These are phyloP conservation scores for Monascus ruber DNA, from an alignment of 2,329 filamentous ascomycete genomes.

Conservation along the genomic window DNA sequence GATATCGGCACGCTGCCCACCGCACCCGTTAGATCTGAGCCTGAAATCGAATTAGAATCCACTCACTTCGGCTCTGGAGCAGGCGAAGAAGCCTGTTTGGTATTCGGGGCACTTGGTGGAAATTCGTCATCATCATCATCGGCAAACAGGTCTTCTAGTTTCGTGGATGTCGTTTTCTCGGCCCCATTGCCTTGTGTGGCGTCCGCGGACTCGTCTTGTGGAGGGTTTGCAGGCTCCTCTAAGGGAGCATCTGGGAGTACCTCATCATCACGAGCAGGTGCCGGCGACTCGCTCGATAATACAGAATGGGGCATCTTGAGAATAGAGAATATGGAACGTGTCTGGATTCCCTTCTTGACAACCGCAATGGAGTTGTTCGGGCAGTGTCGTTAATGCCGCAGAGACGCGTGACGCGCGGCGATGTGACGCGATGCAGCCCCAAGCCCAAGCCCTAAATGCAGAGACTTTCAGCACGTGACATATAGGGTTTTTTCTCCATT, in stretches of 20 bases:
- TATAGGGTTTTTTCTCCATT: no score
- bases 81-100: conserved; percentile 32
- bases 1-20: conserved; percentile 16
- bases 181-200: conserved; percentile 6
- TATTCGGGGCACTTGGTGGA: conserved; percentile 40
- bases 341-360: no score
- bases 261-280: conserved; percentile 27
- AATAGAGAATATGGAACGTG: not conserved
- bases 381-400: no score
- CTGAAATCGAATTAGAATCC: no score
- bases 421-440: no score
- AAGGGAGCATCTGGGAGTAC: conserved; percentile 32
- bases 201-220: conserved; percentile 2
- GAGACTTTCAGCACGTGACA: no score
- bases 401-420: no score
- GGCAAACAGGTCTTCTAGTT: conserved; percentile 50
- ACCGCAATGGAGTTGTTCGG: no score
- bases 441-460: no score
- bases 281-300: conserved; percentile 27
- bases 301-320: conserved; percentile 27
- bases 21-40: not conserved
- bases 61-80: conserved; percentile 13
- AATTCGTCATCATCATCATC: conserved; percentile 49
- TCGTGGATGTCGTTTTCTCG: conserved; percentile 18
- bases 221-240: conserved; percentile 2